A percentile compares a stretch with the other conserved stretches of the same genome.
phyloP scores from a whole-genome alignment of 306 rosid genomes.

The Citrullus amarus region DNA sequence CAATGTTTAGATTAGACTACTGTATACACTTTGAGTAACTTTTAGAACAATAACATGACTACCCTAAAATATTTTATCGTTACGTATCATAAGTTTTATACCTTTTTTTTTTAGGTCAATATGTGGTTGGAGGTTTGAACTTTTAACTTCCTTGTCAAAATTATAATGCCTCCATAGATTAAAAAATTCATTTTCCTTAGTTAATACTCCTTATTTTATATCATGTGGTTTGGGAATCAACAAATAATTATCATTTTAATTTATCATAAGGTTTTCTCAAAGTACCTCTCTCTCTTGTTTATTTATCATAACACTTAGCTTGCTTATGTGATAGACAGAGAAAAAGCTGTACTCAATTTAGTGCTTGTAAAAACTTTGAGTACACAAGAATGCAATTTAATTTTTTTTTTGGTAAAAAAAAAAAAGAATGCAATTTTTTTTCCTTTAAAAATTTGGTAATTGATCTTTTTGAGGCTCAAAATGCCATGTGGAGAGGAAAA shows the following conservation, averaged over 20 bases:
- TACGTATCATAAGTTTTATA: neutral
- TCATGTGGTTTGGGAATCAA: neutral
- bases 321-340: neutral
- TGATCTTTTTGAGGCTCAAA: neutral
- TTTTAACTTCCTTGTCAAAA: too few relatives aligned
- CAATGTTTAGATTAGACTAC: neutral
- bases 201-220: neutral
- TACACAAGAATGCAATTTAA: neutral
- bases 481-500: constrained; percentile 1
- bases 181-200: neutral
- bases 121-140: too few relatives aligned
- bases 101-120: neutral
- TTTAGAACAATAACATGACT: too few relatives aligned
- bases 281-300: neutral
- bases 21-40: neutral
- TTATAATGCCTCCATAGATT: too few relatives aligned
- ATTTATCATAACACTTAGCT: neutral
- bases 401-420: too few relatives aligned
- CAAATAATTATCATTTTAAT: neutral
- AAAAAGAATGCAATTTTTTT: neutral
- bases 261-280: neutral
- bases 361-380: neutral
- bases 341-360: neutral
- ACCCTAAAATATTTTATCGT: neutral
- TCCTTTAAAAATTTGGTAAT: neutral